A percentile compares a stretch with the other conserved stretches of the same genome.
Evolutionary conservation across 139 green algal genomes (phyloP).

Genomic region (Asterochloris sp.): DNA sequence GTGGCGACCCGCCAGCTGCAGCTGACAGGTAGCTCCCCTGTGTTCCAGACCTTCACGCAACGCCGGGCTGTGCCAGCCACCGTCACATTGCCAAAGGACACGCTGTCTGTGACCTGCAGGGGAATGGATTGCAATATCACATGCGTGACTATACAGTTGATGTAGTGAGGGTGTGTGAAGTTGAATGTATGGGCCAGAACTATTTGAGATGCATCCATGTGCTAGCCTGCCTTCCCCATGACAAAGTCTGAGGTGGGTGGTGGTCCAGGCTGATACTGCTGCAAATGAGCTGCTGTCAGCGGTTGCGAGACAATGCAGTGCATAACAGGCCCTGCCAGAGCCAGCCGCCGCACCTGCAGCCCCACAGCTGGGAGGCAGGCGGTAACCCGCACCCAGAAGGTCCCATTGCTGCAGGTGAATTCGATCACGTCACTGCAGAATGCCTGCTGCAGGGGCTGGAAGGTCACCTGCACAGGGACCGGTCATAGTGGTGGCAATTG

Average conservation of each 20-base stretch:
- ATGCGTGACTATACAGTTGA: too few species aligned
- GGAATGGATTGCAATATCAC: too few species aligned
- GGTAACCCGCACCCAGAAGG: constrained; percentile 44
- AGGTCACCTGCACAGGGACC: constrained; percentile 43
- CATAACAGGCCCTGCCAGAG: neutral
- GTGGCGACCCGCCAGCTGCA: constrained; percentile 53
- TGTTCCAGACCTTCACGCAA: constrained; percentile 45
- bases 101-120: constrained; percentile 33
- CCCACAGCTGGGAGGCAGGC: constrained; percentile 39
- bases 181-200: neutral
- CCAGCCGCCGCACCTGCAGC: constrained; percentile 28
- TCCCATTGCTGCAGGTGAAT: constrained; percentile 31
- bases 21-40: constrained; percentile 43
- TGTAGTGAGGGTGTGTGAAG: neutral
- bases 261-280: neutral
- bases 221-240: neutral
- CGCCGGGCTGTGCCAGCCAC: constrained; percentile 28
- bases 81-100: constrained; percentile 59
- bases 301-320: too few species aligned
- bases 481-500: too few species aligned
- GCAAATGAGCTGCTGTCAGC: neutral
- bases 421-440: constrained; percentile 55
- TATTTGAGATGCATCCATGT: neutral
- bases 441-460: constrained; percentile 51
- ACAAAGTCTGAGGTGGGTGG: neutral